Evolutionary conservation across 306 rosid species (phyloP).

Genomic region (Gynostemma pentaphyllum): DNA sequence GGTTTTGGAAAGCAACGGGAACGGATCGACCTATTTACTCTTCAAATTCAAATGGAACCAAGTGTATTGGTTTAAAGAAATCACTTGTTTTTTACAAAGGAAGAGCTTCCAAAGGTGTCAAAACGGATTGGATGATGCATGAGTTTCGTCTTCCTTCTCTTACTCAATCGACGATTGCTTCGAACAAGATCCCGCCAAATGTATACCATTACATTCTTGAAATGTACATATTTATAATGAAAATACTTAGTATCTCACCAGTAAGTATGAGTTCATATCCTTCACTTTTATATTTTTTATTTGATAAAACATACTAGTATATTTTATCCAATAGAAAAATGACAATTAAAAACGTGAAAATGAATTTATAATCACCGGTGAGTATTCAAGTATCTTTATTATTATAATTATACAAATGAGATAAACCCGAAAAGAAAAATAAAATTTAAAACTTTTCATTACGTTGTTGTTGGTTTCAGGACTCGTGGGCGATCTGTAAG

Average conservation of each 20-base stretch:
- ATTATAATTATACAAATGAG: no score
- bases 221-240: no score
- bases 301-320: no score
- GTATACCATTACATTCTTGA: not conserved
- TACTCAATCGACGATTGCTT: constrained; percentile 13
- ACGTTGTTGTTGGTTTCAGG: constrained; percentile 30
- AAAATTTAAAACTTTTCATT: no score
- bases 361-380: no score
- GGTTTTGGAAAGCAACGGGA: constrained; percentile 96
- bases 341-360: no score
- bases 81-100: constrained; percentile 89
- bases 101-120: constrained; percentile 75
- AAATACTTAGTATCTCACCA: no score
- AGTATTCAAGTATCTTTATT: no score
- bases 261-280: no score
- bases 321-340: no score
- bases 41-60: constrained; percentile 39
- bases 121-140: constrained; percentile 99
- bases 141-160: constrained; percentile 79
- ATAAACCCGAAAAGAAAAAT: no score
- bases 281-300: no score
- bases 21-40: constrained; percentile 80
- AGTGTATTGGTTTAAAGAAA: constrained; percentile 82
- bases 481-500: constrained; percentile 93
- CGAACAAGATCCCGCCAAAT: constrained; percentile 6